Conservation (phyloP, 305 asterid species). For the Fraxinus angustifolia region DNA sequence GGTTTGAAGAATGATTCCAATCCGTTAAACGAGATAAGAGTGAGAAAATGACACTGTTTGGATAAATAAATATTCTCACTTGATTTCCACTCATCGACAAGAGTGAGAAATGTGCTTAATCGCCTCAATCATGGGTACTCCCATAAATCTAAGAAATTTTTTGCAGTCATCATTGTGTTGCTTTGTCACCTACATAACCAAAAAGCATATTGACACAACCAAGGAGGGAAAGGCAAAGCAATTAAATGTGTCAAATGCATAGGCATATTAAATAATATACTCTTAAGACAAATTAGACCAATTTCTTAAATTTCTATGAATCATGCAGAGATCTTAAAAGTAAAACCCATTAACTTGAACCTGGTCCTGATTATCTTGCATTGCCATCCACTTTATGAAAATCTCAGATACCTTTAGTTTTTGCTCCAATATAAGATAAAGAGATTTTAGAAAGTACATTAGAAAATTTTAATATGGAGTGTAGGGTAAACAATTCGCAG, state of each 20-base stretch:
- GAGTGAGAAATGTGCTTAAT: too few species aligned
- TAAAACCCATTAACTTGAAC: neutral
- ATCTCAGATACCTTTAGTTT: neutral
- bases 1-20: slow-evolving; percentile 93
- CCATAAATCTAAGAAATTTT: too few species aligned
- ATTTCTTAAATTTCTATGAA: neutral
- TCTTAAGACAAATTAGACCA: neutral
- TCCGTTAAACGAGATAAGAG: slow-evolving; percentile 41
- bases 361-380: neutral
- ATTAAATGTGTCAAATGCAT: too few species aligned
- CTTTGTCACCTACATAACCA: slow-evolving; percentile 25
- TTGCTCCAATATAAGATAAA: neutral
- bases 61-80: slow-evolving; percentile 5
- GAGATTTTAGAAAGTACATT: neutral
- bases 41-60: slow-evolving; percentile 14
- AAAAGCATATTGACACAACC: too few species aligned
- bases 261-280: neutral
- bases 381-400: slow-evolving; percentile 7
- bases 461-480: neutral
- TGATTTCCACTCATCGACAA: neutral
- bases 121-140: too few species aligned
- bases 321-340: slow-evolving; percentile 4
- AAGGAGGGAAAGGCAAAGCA: too few species aligned
- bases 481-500: slow-evolving; percentile 6
- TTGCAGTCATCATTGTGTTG: slow-evolving; percentile 42